A percentile compares a stretch with the other conserved stretches of the same genome.
phyloP scores from a whole-genome alignment of 2,329 filamentous ascomycete species.

The Cercospora citrullina region DNA sequence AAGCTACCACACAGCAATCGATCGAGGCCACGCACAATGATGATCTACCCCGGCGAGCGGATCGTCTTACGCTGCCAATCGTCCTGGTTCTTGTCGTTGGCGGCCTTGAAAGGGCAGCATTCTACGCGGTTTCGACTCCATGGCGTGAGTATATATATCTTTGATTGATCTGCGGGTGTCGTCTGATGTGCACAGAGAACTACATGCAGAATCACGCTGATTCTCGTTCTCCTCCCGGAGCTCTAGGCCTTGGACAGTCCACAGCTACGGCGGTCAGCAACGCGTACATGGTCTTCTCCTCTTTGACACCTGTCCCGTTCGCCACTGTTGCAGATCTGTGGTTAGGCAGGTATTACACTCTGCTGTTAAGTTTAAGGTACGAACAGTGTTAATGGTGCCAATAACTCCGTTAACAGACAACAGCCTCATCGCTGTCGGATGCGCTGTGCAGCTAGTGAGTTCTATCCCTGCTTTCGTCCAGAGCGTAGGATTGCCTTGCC shows the following conservation, averaged over 20 bases:
- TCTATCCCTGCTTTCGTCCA: conserved; percentile 3
- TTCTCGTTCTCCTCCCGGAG: conserved; percentile 7
- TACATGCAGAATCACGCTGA: conserved; percentile 17
- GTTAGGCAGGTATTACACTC: conserved; percentile 11
- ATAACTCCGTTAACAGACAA: not conserved
- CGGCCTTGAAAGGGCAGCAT: conserved; percentile 15
- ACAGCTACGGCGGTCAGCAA: conserved; percentile 19
- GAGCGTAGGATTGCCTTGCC: conserved; percentile 5
- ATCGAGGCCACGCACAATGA: conserved; percentile 38
- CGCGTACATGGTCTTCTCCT: conserved; percentile 14
- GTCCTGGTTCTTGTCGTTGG: conserved; percentile 13
- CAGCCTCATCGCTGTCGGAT: conserved; percentile 10
- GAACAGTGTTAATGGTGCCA: not conserved
- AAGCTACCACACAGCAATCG: not conserved
- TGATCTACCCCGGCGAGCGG: conserved; percentile 44
- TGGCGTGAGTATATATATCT: conserved; percentile 13
- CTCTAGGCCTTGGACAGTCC: conserved; percentile 19
- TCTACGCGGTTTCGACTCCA: conserved; percentile 17
- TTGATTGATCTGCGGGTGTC: not conserved
- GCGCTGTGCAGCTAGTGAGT: conserved; percentile 15
- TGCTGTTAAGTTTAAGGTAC: conserved; percentile 14
- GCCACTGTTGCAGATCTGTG: conserved; percentile 15
- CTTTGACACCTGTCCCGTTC: conserved; percentile 14
- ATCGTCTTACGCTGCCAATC: conserved; percentile 22
- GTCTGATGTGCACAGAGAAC: conserved; percentile 15